Percentiles rank a stretch among this genome's conserved stretches.
These are phyloP conservation scores for Neurospora sp. DNA, from an alignment of 495 filamentous ascomycete genomes.

Conservation along the genomic window DNA sequence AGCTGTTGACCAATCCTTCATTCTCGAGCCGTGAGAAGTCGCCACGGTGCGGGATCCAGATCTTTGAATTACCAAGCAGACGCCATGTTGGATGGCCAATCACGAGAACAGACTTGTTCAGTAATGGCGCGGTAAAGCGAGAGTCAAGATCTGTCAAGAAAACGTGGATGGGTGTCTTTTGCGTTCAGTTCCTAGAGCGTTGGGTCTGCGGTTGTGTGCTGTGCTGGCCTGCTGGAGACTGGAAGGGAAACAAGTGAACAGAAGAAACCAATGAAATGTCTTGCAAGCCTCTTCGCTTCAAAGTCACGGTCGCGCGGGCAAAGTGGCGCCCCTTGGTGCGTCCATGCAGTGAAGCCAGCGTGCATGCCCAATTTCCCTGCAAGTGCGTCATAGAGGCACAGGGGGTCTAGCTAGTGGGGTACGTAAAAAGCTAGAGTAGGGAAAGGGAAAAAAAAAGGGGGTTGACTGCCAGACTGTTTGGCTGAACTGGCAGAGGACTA, in stretches of 20 bases:
- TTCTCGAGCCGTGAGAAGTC: background rate
- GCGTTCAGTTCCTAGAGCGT: background rate
- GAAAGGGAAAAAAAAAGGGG: background rate
- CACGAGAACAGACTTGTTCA: background rate
- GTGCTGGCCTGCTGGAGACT: background rate
- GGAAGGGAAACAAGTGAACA: background rate
- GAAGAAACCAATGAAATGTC: background rate
- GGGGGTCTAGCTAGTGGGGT: background rate
- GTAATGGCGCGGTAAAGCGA: background rate
- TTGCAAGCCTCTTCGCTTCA: background rate
- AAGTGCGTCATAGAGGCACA: slow-evolving; percentile 25
- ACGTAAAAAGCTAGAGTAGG: background rate
- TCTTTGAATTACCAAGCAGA: background rate
- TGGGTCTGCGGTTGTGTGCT: background rate
- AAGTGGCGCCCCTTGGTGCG: slow-evolving; percentile 16
- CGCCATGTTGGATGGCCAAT: background rate
- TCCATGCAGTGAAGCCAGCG: slow-evolving; percentile 4
- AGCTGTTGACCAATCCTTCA: background rate
- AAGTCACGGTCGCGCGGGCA: slow-evolving; percentile 3
- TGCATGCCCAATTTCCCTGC: slow-evolving; percentile 2
- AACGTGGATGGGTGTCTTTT: background rate
- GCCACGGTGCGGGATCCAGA: background rate
- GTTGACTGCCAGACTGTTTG: background rate
- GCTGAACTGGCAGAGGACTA: background rate
- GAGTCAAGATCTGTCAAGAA: background rate